These are phyloP conservation scores for Solanum pennellii DNA, from an alignment of 257 asterid genomes.

Conservation along the genomic window DNA sequence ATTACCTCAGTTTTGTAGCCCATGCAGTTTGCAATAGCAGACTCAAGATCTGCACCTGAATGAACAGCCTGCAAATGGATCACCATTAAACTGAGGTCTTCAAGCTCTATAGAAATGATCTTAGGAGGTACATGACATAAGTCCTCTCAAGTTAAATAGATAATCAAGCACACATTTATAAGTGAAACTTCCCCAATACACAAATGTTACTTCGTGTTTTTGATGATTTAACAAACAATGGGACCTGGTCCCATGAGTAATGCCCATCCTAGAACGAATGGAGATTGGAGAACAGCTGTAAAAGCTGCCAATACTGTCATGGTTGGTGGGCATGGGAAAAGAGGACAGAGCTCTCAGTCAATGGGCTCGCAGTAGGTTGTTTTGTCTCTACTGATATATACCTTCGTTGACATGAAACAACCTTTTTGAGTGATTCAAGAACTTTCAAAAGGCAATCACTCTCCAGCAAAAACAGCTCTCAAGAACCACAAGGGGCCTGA, in stretches of 20 bases:
- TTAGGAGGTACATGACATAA: background rate
- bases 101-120: background rate
- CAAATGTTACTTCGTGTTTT: background rate
- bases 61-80: conserved; percentile 76
- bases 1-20: conserved; percentile 85
- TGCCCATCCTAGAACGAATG: background rate
- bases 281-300: background rate
- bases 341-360: background rate
- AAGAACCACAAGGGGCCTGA: background rate
- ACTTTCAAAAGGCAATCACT: background rate
- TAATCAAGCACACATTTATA: background rate
- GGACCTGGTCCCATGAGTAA: background rate
- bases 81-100: background rate
- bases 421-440: background rate
- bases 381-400: background rate
- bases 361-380: background rate
- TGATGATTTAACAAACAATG: background rate
- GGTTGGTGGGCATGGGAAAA: background rate
- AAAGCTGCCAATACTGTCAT: background rate
- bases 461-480: background rate
- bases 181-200: background rate
- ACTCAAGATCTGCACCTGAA: conserved; percentile 99
- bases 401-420: background rate
- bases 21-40: conserved; percentile 89
- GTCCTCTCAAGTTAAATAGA: background rate